Percentiles rank a stretch among this genome's conserved stretches.
phyloP scores from a whole-genome alignment of 164 flowering plant genomes.

The Aristolochia fimbriata region DNA sequence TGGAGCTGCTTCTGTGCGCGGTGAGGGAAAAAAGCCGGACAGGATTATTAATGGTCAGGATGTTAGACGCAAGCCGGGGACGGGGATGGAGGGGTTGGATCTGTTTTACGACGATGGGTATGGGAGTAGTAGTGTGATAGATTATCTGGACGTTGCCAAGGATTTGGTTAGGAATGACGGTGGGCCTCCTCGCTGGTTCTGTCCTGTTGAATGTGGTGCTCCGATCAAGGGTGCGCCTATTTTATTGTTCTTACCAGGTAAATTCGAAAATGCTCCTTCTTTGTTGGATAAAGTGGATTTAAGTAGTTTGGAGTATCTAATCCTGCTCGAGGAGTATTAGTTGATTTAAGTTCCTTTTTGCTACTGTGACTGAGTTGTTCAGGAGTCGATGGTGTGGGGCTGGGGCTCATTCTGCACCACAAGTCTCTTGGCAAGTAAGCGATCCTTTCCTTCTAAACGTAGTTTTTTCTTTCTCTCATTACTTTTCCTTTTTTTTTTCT shows the following conservation, averaged over 20 bases:
- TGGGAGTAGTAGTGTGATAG: conserved; percentile 49
- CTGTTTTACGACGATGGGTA: conserved; percentile 70
- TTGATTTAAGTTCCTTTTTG: neutral
- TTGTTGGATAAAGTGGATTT: neutral
- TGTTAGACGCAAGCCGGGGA: neutral
- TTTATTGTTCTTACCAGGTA: conserved; percentile 78
- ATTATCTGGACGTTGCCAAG: conserved; percentile 45
- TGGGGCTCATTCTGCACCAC: conserved; percentile 72
- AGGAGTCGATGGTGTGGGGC: conserved; percentile 76
- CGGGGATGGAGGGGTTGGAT: conserved; percentile 14
- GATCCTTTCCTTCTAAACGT: neutral
- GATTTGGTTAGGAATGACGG: conserved; percentile 60
- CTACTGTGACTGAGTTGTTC: neutral
- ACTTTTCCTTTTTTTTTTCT: neutral
- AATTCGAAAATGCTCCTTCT: neutral
- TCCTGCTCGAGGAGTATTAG: neutral
- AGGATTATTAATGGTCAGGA: neutral
- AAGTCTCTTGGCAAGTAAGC: conserved; percentile 72
- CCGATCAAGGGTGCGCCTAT: conserved; percentile 52
- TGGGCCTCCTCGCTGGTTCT: conserved; percentile 83
- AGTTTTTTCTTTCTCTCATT: neutral
- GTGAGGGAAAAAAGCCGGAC: neutral
- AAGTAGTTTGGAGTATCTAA: neutral
- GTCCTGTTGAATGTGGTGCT: conserved; percentile 38
- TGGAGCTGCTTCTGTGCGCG: neutral